These are phyloP conservation scores for Fonsecaea monophora DNA, from an alignment of 2,329 filamentous ascomycete species.

Conservation along the genomic window DNA sequence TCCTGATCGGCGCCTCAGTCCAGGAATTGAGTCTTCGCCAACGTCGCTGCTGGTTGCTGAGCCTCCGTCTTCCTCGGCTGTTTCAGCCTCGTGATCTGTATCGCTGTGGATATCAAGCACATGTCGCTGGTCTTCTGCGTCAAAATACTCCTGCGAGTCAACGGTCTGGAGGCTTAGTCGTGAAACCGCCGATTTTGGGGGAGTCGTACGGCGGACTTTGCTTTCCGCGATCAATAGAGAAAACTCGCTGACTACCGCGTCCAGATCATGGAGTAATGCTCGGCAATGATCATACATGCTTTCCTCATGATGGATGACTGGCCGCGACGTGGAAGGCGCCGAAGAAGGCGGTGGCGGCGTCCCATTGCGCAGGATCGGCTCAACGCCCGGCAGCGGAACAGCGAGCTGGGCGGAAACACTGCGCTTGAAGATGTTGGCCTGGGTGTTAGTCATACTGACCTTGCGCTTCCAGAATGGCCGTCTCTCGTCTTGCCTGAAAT, in stretches of 20 bases:
- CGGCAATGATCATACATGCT: constrained; percentile 82
- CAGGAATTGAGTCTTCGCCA: constrained; percentile 54
- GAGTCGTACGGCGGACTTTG: constrained; percentile 72
- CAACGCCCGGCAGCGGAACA: constrained; percentile 52
- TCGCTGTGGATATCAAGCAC: constrained; percentile 77
- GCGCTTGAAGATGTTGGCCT: constrained; percentile 54
- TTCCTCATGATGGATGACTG: constrained; percentile 57
- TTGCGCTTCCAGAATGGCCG: constrained; percentile 93
- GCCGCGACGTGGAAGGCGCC: constrained; percentile 2
- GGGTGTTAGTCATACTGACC: constrained; percentile 59
- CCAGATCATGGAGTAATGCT: constrained; percentile 81
- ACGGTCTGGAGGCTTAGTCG: constrained; percentile 80
- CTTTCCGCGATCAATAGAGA: constrained; percentile 76
- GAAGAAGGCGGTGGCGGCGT: constrained; percentile 32
- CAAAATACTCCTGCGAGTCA: constrained; percentile 89
- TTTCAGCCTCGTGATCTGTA: constrained; percentile 68
- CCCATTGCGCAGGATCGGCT: constrained; percentile 35
- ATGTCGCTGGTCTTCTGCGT: constrained; percentile 75
- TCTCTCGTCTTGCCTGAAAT: constrained; percentile 59
- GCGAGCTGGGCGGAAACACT: constrained; percentile 62
- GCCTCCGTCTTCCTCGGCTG: constrained; percentile 59
- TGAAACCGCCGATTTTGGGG: constrained; percentile 61
- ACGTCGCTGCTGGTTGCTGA: constrained; percentile 70
- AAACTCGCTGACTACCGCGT: constrained; percentile 83
- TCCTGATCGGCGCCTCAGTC: constrained; percentile 42